Evolutionary conservation across 495 filamentous ascomycete species (phyloP).

Genomic region (Aspergillus avenaceus): DNA sequence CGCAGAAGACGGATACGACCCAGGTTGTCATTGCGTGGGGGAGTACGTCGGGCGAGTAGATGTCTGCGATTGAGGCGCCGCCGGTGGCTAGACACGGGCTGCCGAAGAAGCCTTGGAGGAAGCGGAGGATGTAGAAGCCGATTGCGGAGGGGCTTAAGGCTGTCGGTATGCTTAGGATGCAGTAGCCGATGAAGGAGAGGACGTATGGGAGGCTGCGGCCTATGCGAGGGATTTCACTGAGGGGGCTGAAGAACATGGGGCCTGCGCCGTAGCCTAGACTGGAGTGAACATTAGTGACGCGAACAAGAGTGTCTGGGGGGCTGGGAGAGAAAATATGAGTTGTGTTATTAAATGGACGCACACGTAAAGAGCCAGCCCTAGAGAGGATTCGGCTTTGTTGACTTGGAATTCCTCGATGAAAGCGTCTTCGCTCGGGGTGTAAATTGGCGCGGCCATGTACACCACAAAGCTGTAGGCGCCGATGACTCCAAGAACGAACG

Average conservation of each 20-base stretch:
- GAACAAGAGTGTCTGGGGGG: not conserved
- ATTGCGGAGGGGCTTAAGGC: conserved; percentile 20
- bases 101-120: conserved; percentile 50
- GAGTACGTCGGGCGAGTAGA: conserved; percentile 7
- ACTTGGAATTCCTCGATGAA: conserved; percentile 43
- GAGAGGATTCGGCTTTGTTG: conserved; percentile 35
- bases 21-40: conserved; percentile 21
- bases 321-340: too few relatives aligned
- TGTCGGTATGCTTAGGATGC: conserved; percentile 41
- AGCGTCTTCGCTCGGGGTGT: conserved; percentile 11
- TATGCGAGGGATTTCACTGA: conserved; percentile 45
- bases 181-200: conserved; percentile 43
- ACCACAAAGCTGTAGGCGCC: conserved; percentile 21
- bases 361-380: conserved; percentile 49
- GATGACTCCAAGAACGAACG: conserved; percentile 30
- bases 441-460: conserved; percentile 21
- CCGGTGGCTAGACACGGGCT: conserved; percentile 45
- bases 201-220: conserved; percentile 47
- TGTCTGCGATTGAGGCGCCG: conserved; percentile 24
- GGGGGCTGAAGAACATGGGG: conserved; percentile 44
- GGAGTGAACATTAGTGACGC: conserved; percentile 10
- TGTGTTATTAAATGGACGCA: too few relatives aligned
- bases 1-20: conserved; percentile 24
- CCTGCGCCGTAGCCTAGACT: conserved; percentile 38
- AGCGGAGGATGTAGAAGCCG: conserved; percentile 35